These are phyloP conservation scores for Aspergillus saccharolyticus DNA, from an alignment of 495 filamentous ascomycete species.

Conservation along the genomic window DNA sequence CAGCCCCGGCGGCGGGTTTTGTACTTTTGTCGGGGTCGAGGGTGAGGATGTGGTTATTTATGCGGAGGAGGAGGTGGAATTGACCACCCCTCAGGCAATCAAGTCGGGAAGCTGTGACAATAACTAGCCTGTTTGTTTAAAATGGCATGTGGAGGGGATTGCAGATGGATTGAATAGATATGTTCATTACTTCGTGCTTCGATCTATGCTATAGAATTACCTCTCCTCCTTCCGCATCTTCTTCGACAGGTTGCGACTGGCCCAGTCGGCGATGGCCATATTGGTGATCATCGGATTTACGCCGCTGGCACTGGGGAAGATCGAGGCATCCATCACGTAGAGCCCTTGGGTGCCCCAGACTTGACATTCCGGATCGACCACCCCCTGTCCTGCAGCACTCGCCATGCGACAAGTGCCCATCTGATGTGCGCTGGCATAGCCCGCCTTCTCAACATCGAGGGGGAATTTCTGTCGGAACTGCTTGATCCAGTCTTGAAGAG, in stretches of 20 bases:
- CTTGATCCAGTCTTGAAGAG: conserved; percentile 63
- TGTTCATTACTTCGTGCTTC: too few species aligned
- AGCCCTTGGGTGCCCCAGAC: conserved; percentile 73
- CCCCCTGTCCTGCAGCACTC: conserved; percentile 49
- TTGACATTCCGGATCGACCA: conserved; percentile 68
- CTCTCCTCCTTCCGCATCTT: neutral
- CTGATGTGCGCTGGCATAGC: conserved; percentile 72
- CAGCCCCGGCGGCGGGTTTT: conserved; percentile 9
- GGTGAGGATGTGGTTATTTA: conserved; percentile 5
- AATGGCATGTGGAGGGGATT: too few species aligned
- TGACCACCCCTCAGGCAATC: neutral
- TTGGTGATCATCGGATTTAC: conserved; percentile 93
- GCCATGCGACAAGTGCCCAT: conserved; percentile 91
- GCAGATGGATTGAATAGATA: too few species aligned
- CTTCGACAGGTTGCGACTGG: conserved; percentile 30
- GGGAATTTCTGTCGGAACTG: conserved; percentile 53
- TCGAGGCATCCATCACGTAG: conserved; percentile 80
- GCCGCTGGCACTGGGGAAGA: conserved; percentile 84
- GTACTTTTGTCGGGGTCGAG: conserved; percentile 3
- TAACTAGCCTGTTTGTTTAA: too few species aligned
- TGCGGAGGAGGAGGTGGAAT: neutral
- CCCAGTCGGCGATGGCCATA: conserved; percentile 69
- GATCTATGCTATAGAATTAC: neutral
- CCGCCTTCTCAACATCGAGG: conserved; percentile 36
- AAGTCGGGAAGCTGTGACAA: too few species aligned